These are phyloP conservation scores for Camellia sinensis DNA, from an alignment of 148 eudicot species.

Conservation along the genomic window DNA sequence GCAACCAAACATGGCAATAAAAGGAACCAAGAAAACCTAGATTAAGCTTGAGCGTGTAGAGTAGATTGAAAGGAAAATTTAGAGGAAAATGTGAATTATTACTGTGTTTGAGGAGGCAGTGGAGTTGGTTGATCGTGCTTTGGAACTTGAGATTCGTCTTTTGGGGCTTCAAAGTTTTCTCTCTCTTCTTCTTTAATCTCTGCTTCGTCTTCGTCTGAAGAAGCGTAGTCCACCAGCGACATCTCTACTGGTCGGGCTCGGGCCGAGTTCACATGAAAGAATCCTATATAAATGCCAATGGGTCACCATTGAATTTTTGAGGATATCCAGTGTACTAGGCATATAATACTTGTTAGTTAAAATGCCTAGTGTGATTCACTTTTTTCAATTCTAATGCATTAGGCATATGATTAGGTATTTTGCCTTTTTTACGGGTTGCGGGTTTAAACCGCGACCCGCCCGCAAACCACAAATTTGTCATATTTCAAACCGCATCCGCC, in stretches of 20 bases:
- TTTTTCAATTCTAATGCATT: too few species aligned
- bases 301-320: too few species aligned
- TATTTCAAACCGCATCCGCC: too few species aligned
- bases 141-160: neutral
- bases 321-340: too few species aligned
- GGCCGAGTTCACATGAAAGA: too few species aligned
- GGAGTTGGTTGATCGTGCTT: slow-evolving; percentile 9
- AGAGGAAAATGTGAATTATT: slow-evolving; percentile 8
- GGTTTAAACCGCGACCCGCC: too few species aligned
- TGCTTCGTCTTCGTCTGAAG: slow-evolving; percentile 27
- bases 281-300: too few species aligned
- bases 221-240: slow-evolving; percentile 45
- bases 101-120: slow-evolving; percentile 3
- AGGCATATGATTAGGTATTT: too few species aligned
- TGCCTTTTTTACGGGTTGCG: too few species aligned
- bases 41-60: neutral
- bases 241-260: slow-evolving; percentile 12
- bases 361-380: too few species aligned
- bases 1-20: neutral
- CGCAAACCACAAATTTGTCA: too few species aligned
- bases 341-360: too few species aligned
- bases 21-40: neutral
- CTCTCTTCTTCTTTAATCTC: slow-evolving; percentile 7
- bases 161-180: neutral
- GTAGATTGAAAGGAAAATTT: neutral